These are phyloP conservation scores for Leptographium wingfieldii DNA, from an alignment of 2,329 filamentous ascomycete genomes.

Conservation along the genomic window DNA sequence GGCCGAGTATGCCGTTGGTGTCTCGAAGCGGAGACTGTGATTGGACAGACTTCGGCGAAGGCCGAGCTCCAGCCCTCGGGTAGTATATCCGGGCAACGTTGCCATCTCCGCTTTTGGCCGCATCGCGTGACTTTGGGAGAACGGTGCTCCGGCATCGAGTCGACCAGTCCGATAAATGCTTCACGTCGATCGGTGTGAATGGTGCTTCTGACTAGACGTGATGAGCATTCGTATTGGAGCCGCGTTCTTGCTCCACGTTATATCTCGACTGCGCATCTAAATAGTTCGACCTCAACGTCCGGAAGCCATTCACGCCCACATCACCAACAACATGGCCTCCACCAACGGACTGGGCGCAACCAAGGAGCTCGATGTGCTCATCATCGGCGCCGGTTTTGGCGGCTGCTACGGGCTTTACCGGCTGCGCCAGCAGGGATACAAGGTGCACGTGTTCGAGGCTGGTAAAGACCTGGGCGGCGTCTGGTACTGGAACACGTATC, in stretches of 20 bases:
- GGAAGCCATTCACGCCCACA: neutral
- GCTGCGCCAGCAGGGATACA: conserved; percentile 23
- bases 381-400: conserved; percentile 17
- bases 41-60: neutral
- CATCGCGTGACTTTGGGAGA: neutral
- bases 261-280: neutral
- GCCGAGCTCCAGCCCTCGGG: neutral
- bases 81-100: neutral
- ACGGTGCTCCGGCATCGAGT: neutral
- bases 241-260: neutral
- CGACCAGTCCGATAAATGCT: neutral
- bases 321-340: neutral
- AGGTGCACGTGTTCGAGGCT: conserved; percentile 24
- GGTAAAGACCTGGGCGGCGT: conserved; percentile 26
- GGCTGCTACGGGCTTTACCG: conserved; percentile 20
- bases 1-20: neutral
- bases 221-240: neutral
- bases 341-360: neutral
- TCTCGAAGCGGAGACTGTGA: neutral
- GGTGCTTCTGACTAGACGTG: neutral
- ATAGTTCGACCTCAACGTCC: neutral
- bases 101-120: neutral
- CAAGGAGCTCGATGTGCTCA: conserved; percentile 12
- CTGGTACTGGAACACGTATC: conserved; percentile 32
- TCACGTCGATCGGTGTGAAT: neutral